Evolutionary conservation across 352 stramenopile genomes (phyloP), one percentile per base, ranked within the genome.

Genomic region (Globisporangium paroecandrum): DNA sequence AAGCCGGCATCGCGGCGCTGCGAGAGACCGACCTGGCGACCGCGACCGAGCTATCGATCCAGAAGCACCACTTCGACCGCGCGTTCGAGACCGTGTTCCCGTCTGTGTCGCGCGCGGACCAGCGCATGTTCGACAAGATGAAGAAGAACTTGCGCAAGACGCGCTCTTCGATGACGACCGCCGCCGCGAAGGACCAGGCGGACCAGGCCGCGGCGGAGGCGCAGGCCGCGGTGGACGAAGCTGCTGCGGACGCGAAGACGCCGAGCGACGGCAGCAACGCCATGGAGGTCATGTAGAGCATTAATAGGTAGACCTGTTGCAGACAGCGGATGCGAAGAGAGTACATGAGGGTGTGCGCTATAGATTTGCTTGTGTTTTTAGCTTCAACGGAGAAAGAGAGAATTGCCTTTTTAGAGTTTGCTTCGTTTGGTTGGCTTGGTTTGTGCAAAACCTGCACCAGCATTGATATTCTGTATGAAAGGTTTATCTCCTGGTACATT

Each of bases 1-100:
- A 99, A 76, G 98, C 98, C 3, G 97, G 97, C 27, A 87, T 99
- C 59, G 88, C 97, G 0, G 97, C 98, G 1, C 77, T 99, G 55
- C 82, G 87, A 0, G 82, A 89, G 59, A 79, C 83, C 0, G 77
- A 89, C 62, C 71, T 89, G 59, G 74, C 82, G 15, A 74, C 79
- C 4, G 61, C 60, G 49, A 72, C 71, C 1, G 67, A 70, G n/a
- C 58, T 92, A 53, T 70, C 67, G 6, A 95, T 95, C 62, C 70
- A 88, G 54, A 77, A 85, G 54, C 59, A 75, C 9, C 84, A 95
- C 71, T 94, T 95, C 62, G 46, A 84, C 38, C 72, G 64, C n/a
- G 86, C 88, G 9, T 94, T 95, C 64, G 74, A 91, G 5, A 87
- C 76, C 22, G 86, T 95, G 15, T 94, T 95, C 71, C 88, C 88